Evolutionary conservation across 768 basidiomycete species (phyloP), one percentile per base, ranked within the genome.

Genomic region (Panaeolus papilionaceus): DNA sequence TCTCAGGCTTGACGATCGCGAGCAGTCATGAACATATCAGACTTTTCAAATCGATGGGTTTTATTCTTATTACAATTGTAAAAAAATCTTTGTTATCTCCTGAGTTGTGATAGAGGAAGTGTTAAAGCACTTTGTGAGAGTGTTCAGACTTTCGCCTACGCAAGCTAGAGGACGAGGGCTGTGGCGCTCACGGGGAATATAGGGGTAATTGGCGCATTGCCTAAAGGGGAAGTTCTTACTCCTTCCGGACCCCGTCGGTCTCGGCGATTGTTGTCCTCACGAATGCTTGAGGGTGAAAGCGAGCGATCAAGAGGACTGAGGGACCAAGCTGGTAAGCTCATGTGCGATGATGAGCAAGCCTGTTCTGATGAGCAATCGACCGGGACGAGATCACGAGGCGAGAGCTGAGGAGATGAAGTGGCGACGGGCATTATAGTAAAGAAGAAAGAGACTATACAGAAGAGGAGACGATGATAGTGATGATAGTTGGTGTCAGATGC

Each of bases 281-380:
- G 51, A 28, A 51, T 67, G 26, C 20, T 33, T 4, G 40, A 20
- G 8, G 64, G 26, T 20, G 58, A 40, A 28, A 37, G 11, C 6
- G 68, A 28, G 16, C 65, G 64, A 23, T 63, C 54, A 23, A 61
- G 45, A 16, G 64, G 33, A 42, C 62, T 37, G 37, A 65, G 54
- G 0, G 67, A 68, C 45, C 62, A 64, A 6, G 63, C 7, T 9
- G 44, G 67, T 40, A 61, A 64, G 20, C 45, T 38, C 58, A 12
- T 64, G 38, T 12, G 20, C 12, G 45, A 28, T 49, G 38, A 38
- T 11, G 12, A 64, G 38, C 18, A 38, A 1, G 37, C n/a, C 16
- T 39, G 51, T 20, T 39, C 38, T 47, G 44, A 45, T 14, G 7
- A 20, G 42, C 44, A 42, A 20, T 39, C 28, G 39, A 45, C n/a